Evolutionary conservation across 306 rosid genomes (phyloP), one percentile per base, ranked within the genome.

Genomic region (apple (Malus domestica)): DNA sequence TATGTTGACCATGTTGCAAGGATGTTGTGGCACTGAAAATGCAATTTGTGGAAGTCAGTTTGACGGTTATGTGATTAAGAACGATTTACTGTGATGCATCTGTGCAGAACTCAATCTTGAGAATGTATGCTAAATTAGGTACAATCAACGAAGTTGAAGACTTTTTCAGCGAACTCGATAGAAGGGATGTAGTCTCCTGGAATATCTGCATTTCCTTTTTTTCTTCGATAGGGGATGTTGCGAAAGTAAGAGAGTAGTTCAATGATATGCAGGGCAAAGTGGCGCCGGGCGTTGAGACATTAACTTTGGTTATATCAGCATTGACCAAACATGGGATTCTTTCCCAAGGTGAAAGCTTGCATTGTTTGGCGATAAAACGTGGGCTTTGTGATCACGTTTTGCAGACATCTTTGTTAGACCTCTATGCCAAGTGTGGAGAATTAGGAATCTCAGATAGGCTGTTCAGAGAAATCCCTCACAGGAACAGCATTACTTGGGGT

Each of bases 361-460:
- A 89, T 71, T 73, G 86, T 59, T 42, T 83, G 68, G 69, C 79
- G 30, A 75, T 75, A 22, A 86, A 86, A 81, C 72, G 82, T n/a
- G 93, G 93, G 44, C 68, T 79, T n/a, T 71, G 33, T 27, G 90
- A 89, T 44, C 83, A 83, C 67, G 33, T 89, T 70, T 78, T 87
- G 83, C 82, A 72, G 15, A 83, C 18, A 13, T 59, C 84, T 75
- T 86, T 89, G 76, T 78, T 85, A 58, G 90, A 86, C 74, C 81
- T 86, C 72, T 81, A 89, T 44, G 82, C 90, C 3, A 85, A 81
- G 64, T 83, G 86, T 33, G 88, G 88, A 58, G 40, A 76, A 76
- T 51, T 83, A 67, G 87, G 67, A 76, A 74, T 38, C 62, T 81
- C 89, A 4, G 81, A 74, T 81, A 78, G 76, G 29, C 64, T 87